Base-by-base conservation (phyloP, 768 basidiomycete species). In the Tulasnella sp. region DNA sequence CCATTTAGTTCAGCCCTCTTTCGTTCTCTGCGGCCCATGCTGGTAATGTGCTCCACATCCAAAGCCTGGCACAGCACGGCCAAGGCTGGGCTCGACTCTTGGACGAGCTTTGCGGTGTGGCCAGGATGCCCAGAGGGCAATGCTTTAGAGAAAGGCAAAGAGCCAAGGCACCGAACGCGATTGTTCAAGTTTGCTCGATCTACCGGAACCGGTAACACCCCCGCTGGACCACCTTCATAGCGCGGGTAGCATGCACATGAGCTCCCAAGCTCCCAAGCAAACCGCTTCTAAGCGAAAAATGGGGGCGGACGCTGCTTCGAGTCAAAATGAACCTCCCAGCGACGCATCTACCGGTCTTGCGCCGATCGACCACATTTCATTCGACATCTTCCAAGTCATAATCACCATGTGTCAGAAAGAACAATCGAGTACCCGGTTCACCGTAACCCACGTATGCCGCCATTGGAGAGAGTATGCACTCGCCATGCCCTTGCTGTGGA, bases 381-480 rank as follows among this genome's bases (percentile, higher is more conserved):
- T 69, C 64, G 64, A 69, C 28, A 69, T 69, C 16, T 69, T 69
- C 34, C 64, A 69, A 69, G 64, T 69, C 64, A 69, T 69, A 69
- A 69, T 69, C 34, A 34, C 64, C 31, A 28, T 69, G 4, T 69
- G 64, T 34, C 64, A 37, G 18, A 31, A 69, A 14, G 18, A 34
- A 37, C 6, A 16, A 69, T 8, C n/a, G 12, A 69, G 28, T 24
- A 37, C 31, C 31, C 64, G 5, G 64, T 69, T 31, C 64, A 69
- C 64, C 3, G 34, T 37, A 34, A 37, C 64, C n/a, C 64, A 69
- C 31, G 64, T 69, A 8, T 69, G 28, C 28, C 31, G 16, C 31
- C 64, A 0, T 14, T 69, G 64, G 64, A 28, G 64, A 18, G 64
- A 69, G 20, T 69, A 69, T 34, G 64, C 14, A 31, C 64, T 69